A percentile compares a stretch with the other conserved stretches of the same genome.
phyloP scores from a whole-genome alignment of 2,329 filamentous ascomycete species.

The Aspergillus bombycis region DNA sequence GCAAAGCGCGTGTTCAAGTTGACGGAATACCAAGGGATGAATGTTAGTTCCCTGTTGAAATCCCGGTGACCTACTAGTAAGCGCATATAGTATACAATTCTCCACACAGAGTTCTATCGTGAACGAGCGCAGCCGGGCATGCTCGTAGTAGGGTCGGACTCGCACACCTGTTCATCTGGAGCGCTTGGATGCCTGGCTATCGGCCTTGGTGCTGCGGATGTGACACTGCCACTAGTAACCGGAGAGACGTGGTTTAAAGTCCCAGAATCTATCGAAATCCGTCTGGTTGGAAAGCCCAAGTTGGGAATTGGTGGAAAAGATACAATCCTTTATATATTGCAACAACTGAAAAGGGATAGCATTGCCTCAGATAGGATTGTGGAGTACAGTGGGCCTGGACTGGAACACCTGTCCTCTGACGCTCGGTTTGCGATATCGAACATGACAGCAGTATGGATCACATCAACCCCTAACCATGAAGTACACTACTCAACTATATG shows the following conservation, averaged over 20 bases:
- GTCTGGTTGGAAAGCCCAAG: conserved; percentile 40
- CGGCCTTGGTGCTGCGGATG: conserved; percentile 52
- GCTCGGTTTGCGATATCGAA: conserved; percentile 53
- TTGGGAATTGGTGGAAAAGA: conserved; percentile 51
- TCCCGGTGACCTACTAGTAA: neutral
- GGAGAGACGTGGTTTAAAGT: conserved; percentile 54
- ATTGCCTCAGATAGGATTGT: conserved; percentile 50
- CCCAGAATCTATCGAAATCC: conserved; percentile 47
- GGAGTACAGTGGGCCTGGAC: conserved; percentile 49
- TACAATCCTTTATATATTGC: conserved; percentile 49
- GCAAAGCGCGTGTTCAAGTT: conserved; percentile 48
- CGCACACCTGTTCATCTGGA: conserved; percentile 52
- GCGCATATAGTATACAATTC: conserved; percentile 40
- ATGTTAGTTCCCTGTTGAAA: conserved; percentile 23
- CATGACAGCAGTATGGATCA: conserved; percentile 43
- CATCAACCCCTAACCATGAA: neutral
- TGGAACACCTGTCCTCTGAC: conserved; percentile 44
- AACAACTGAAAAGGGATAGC: conserved; percentile 50
- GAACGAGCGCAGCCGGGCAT: conserved; percentile 50
- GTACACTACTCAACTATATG: neutral
- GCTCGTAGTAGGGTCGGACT: conserved; percentile 50
- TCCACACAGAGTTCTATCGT: conserved; percentile 53
- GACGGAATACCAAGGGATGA: conserved; percentile 48
- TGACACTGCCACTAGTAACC: conserved; percentile 49
- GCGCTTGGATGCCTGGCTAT: conserved; percentile 47